Conservation (phyloP, 129 eudicot species). For the Flaveria ramosissima region DNA sequence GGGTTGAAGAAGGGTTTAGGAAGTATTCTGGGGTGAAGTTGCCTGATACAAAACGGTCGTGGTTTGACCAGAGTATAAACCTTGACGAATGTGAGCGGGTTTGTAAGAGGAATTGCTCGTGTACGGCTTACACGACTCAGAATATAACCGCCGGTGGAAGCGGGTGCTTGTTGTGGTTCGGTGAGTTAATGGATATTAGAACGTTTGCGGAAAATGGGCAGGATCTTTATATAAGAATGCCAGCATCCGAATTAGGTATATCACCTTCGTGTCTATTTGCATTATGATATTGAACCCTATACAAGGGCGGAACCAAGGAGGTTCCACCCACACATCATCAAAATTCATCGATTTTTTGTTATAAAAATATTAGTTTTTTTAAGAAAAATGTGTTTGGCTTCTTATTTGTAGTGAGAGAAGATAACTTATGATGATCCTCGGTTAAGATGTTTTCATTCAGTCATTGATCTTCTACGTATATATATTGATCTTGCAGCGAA, state of each 20-base stretch:
- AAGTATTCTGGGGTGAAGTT: conserved; percentile 37
- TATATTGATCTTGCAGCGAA: conserved; percentile 15
- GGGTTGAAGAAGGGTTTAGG: conserved; percentile 36
- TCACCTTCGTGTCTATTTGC: conserved; percentile 4
- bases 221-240: conserved; percentile 47
- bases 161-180: conserved; percentile 55
- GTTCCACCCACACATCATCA: too few relatives aligned
- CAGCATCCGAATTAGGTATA: conserved; percentile 41
- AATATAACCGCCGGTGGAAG: conserved; percentile 38
- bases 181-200: conserved; percentile 35
- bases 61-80: conserved; percentile 38
- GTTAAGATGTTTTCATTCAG: too few relatives aligned
- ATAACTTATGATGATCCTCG: background rate
- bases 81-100: conserved; percentile 39
- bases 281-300: background rate
- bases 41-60: conserved; percentile 44
- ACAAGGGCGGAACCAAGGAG: too few relatives aligned
- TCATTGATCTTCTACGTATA: background rate
- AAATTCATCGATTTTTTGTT: too few relatives aligned
- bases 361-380: too few relatives aligned
- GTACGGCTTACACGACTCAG: conserved; percentile 44
- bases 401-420: background rate
- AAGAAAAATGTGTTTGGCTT: background rate
- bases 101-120: conserved; percentile 47
- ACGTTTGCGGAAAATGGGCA: conserved; percentile 39